Percentiles rank a stretch among this genome's conserved stretches.
phyloP scores from a whole-genome alignment of 345 rosid genomes.

The Luvunga scandens region DNA sequence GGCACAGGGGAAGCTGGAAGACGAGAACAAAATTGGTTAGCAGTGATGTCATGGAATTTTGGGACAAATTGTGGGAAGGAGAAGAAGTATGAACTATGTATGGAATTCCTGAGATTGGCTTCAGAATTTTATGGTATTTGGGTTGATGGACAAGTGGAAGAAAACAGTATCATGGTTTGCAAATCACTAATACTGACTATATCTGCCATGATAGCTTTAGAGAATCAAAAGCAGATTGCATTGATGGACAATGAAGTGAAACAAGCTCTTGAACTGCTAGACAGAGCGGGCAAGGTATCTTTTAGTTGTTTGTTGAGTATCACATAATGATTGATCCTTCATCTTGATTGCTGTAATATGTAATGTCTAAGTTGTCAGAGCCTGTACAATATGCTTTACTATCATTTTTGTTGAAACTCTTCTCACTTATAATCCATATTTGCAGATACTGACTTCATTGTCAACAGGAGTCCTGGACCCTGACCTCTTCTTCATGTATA shows the following conservation, averaged over 20 bases:
- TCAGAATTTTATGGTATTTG: conserved; percentile 51
- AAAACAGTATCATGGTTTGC: conserved; percentile 51
- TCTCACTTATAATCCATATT: conserved; percentile 14
- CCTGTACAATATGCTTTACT: background rate
- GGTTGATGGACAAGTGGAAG: conserved; percentile 49
- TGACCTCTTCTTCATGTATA: conserved; percentile 65
- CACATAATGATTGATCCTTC: background rate
- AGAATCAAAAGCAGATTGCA: conserved; percentile 51
- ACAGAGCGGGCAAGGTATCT: conserved; percentile 78
- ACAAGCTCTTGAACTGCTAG: conserved; percentile 61
- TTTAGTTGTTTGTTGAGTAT: background rate
- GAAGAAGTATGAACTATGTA: conserved; percentile 61
- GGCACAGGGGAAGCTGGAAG: conserved; percentile 79
- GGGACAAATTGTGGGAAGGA: conserved; percentile 77
- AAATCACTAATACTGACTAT: conserved; percentile 64
- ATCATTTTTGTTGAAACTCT: conserved; percentile 2
- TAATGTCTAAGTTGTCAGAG: background rate
- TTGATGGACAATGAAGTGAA: conserved; percentile 58
- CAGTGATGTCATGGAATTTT: conserved; percentile 74
- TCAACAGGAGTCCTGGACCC: conserved; percentile 44
- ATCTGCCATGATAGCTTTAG: conserved; percentile 75
- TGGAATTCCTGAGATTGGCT: conserved; percentile 62
- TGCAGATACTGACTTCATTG: conserved; percentile 49
- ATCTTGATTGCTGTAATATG: background rate
- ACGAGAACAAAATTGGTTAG: conserved; percentile 87